A percentile compares a stretch with the other conserved stretches of the same genome.
Evolutionary conservation across 2,329 filamentous ascomycete genomes (phyloP).

Genomic region (Aspergillus melleus): DNA sequence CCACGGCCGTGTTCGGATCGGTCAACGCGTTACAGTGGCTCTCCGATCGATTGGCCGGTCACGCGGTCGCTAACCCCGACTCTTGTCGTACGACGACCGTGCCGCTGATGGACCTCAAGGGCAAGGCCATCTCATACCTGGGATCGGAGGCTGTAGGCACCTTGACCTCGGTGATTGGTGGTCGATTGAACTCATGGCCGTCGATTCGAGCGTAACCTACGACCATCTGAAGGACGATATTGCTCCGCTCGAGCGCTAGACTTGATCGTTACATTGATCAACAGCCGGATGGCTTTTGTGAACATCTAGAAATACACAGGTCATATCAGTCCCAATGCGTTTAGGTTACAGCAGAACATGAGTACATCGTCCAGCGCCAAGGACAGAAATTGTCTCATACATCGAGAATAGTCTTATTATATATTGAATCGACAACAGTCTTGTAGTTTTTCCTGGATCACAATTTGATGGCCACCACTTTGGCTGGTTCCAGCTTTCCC

Average conservation of each 20-base stretch:
- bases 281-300: neutral
- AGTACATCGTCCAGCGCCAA: no score
- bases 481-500: neutral
- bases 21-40: constrained; percentile 14
- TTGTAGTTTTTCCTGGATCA: neutral
- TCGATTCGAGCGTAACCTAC: neutral
- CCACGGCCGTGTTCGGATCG: constrained; percentile 12
- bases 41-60: neutral
- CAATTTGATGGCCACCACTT: neutral
- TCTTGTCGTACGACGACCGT: neutral
- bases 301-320: neutral
- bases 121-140: neutral
- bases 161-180: neutral
- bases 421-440: neutral
- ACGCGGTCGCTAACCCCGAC: neutral
- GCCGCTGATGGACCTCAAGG: neutral
- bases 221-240: no score
- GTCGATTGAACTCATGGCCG: neutral
- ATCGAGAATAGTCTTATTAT: neutral
- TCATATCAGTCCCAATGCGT: neutral
- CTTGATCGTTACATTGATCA: neutral
- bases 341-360: neutral
- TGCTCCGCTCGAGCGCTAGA: no score
- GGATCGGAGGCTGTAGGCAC: neutral
- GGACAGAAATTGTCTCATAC: no score